These are phyloP conservation scores for Eimeria falciformis DNA, from an alignment of 169 alveolate genomes.

Conservation along the genomic window DNA sequence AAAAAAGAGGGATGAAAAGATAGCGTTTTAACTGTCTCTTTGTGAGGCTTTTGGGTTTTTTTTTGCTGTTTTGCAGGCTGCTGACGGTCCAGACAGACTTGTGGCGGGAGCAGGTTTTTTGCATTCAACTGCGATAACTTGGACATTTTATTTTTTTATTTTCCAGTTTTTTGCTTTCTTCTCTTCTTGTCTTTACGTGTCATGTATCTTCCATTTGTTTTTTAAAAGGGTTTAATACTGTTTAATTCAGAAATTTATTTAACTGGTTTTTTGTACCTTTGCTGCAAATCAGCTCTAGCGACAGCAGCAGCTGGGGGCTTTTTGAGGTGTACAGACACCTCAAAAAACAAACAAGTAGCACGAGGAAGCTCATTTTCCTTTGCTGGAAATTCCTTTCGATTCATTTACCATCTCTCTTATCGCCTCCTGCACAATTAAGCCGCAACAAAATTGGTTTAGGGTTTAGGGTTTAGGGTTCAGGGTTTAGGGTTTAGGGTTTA, in stretches of 20 bases:
- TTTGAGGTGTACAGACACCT: too few relatives aligned
- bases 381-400: not conserved
- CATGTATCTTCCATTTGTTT: not conserved
- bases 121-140: not conserved
- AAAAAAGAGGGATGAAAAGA: too few relatives aligned
- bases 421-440: conserved; percentile 65
- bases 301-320: too few relatives aligned
- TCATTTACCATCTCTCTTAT: conserved; percentile 64
- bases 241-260: too few relatives aligned
- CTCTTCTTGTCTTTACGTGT: not conserved
- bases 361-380: too few relatives aligned
- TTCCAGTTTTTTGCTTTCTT: not conserved
- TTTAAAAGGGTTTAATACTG: too few relatives aligned
- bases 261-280: too few relatives aligned
- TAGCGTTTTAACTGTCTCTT: too few relatives aligned
- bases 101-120: conserved; percentile 30
- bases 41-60: not conserved
- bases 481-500: too few relatives aligned
- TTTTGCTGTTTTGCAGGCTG: not conserved
- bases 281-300: too few relatives aligned
- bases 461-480: not conserved
- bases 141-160: not conserved
- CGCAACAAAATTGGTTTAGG: not conserved
- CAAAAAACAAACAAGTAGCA: too few relatives aligned
- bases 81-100: conserved; percentile 24